Conservation (phyloP, 116 monocot species). For the Zostera marina region DNA sequence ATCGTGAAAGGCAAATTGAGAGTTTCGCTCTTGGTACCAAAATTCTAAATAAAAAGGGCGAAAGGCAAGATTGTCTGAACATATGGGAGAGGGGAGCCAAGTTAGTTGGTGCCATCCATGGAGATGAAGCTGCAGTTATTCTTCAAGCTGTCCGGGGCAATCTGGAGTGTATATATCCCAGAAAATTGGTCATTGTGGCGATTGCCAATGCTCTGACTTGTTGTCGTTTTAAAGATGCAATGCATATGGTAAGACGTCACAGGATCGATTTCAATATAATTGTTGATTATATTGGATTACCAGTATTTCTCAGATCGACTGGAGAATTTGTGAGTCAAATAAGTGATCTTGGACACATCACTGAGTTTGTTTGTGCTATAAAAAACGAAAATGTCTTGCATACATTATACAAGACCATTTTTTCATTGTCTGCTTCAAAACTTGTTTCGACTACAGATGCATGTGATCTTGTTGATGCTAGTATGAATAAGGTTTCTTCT, state of each 20-base stretch:
- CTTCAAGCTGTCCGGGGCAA: slow-evolving; percentile 78
- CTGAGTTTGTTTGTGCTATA: slow-evolving; percentile 80
- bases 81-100: slow-evolving; percentile 95
- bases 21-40: slow-evolving; percentile 4
- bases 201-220: slow-evolving; percentile 60
- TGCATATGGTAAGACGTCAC: slow-evolving; percentile 87
- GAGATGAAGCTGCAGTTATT: slow-evolving; percentile 80
- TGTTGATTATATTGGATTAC: slow-evolving; percentile 76
- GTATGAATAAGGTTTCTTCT: slow-evolving; percentile 37
- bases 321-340: slow-evolving; percentile 73
- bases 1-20: slow-evolving; percentile 29
- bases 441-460: slow-evolving; percentile 7
- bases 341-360: slow-evolving; percentile 66
- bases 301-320: slow-evolving; percentile 46
- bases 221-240: slow-evolving; percentile 53
- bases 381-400: slow-evolving; percentile 72
- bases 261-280: slow-evolving; percentile 92
- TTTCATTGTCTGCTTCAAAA: slow-evolving; percentile 12
- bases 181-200: slow-evolving; percentile 73
- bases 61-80: slow-evolving; percentile 30
- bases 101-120: slow-evolving; percentile 71
- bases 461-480: neutral
- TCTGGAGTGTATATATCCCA: slow-evolving; percentile 86
- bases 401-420: slow-evolving; percentile 41
- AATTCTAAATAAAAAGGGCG: slow-evolving; percentile 14